Base-by-base conservation (phyloP, 352 stramenopile genomes). In the Pythium plurisporium region DNA sequence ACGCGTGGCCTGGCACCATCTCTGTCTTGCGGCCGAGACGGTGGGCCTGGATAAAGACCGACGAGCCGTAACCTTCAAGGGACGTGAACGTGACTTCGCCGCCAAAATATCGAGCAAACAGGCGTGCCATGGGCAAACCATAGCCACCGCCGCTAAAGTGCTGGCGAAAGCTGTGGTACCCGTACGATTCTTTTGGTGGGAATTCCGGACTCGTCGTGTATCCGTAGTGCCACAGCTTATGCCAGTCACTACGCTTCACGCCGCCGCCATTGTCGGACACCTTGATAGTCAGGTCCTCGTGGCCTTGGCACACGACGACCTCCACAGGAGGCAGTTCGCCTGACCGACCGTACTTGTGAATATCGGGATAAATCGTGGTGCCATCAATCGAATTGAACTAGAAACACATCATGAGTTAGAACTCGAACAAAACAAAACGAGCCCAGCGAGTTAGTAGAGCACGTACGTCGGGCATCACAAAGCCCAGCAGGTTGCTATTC, bases 81-180 rank as follows among this genome's bases (percentile, higher is more conserved):
- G 94, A 99, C 59, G 97, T 98, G 72, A 99, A 98, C 47, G 87
- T 96, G 25, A 99, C 74, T 69, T 99, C 97, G 25, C 97, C 97
- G 30, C 96, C 97, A 74, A 99, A 99, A 71, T 99, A 99, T 37
- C 96, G 83, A 31, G 96, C 95, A 69, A 99, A 99, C 51, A 96
- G 83, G 27, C 82, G 72, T 22, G 80, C 73, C 57, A 93, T 91
- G 10, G 96, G 96, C 20, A 99, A 76, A 26, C 96, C 96, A 60
- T 98, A 99, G 51, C 96, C 96, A 30, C 97, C 86, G 19, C 96
- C 96, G 40, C 91, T 96, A 49, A 98, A 89, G 27, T 97, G 94
- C 46, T 90, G 57, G 4, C 80, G 73, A 55, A 91, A 91, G 65
- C 68, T 89, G 58, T 74, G 91, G 74, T 76, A 89, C 63, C 71